Conservation (phyloP, 257 asterid species). For the Plectranthus barbatus region DNA sequence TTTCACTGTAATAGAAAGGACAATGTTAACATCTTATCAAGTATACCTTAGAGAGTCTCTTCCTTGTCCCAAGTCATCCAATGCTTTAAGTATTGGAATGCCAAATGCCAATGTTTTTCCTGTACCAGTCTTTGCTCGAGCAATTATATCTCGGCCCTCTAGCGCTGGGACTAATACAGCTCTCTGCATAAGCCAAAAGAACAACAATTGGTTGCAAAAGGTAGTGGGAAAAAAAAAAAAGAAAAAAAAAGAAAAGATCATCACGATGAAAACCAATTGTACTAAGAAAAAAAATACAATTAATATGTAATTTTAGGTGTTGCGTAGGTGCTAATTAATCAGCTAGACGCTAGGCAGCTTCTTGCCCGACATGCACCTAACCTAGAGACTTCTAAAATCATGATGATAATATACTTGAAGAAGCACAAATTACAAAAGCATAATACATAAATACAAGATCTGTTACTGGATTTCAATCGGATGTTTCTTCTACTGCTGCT, state of each 20-base stretch:
- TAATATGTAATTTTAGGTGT: no score
- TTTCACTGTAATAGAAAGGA: not conserved
- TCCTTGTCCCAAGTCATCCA: constrained; percentile 48
- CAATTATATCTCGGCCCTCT: constrained; percentile 91
- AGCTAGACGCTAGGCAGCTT: no score
- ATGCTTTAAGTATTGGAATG: constrained; percentile 77
- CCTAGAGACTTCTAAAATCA: no score
- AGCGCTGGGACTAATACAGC: constrained; percentile 84
- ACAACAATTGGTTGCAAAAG: not conserved
- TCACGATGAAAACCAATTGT: not conserved
- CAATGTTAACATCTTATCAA: not conserved
- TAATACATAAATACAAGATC: constrained; percentile 69
- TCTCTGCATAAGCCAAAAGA: constrained; percentile 42
- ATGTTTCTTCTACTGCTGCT: constrained; percentile 80
- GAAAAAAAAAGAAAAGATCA: not conserved
- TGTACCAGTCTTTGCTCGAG: constrained; percentile 97
- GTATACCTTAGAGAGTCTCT: constrained; percentile 54
- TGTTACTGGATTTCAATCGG: constrained; percentile 80
- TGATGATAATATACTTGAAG: no score
- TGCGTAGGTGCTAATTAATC: no score
- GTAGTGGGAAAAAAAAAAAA: not conserved
- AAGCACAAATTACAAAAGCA: no score
- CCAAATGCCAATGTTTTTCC: constrained; percentile 99
- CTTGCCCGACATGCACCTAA: no score
- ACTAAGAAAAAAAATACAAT: not conserved